phyloP scores from a whole-genome alignment of 768 basidiomycete genomes.

The Mycena galopus region DNA sequence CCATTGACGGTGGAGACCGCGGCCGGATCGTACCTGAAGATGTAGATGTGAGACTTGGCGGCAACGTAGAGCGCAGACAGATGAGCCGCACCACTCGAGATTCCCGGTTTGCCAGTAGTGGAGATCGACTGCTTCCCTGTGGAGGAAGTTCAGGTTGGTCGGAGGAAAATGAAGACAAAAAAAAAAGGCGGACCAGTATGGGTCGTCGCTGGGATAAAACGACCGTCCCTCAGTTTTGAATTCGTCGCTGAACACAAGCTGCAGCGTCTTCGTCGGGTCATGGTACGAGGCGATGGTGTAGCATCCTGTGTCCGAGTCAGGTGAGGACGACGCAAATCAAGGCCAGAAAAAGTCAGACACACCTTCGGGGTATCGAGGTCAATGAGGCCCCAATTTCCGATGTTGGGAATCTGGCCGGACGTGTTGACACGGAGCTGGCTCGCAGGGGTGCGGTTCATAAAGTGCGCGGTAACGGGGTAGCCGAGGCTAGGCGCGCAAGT shows the following conservation, averaged over 20 bases:
- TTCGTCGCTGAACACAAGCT: too few relatives aligned
- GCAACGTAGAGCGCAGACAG: background rate
- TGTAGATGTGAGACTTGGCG: too few relatives aligned
- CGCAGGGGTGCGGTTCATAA: background rate
- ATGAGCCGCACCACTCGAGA: conserved; percentile 44
- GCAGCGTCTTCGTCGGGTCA: conserved; percentile 49
- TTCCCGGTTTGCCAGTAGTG: conserved; percentile 67
- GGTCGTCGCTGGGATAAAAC: conserved; percentile 79
- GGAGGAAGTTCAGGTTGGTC: conserved; percentile 60
- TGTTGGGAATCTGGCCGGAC: conserved; percentile 24
- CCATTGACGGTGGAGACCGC: conserved; percentile 78
- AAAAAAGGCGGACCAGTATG: conserved; percentile 55
- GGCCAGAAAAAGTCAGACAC: too few relatives aligned
- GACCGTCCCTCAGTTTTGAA: conserved; percentile 76
- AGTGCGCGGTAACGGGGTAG: conserved; percentile 44
- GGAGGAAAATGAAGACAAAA: too few relatives aligned
- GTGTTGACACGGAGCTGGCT: conserved; percentile 14
- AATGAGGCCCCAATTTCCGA: conserved; percentile 63
- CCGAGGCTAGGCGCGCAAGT: conserved; percentile 73
- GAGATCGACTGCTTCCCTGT: too few relatives aligned
- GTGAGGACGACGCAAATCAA: background rate
- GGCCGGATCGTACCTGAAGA: conserved; percentile 74
- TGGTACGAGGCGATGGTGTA: conserved; percentile 57
- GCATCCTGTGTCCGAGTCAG: conserved; percentile 45
- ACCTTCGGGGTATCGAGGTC: conserved; percentile 3